Conservation (phyloP, 2,329 filamentous ascomycete genomes). For the Diplodia mutila region DNA sequence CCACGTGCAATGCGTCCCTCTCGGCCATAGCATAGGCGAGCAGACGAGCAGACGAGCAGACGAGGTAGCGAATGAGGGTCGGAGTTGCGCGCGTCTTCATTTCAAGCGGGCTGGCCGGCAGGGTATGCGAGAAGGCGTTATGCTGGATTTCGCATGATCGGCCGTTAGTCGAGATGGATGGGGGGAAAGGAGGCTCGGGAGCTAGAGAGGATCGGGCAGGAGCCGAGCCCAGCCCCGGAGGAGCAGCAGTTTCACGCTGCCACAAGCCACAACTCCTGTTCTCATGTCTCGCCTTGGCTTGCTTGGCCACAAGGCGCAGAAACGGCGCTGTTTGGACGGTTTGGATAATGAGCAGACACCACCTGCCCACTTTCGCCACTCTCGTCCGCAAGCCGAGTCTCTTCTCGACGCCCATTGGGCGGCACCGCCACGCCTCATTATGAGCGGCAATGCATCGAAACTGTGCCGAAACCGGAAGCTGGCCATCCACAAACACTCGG, state of each 20-base stretch:
- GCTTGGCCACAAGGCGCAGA: neutral
- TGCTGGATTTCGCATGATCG: neutral
- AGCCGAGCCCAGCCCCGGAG: no score
- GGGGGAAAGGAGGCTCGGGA: slow-evolving; percentile 7
- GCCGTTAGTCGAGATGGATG: slow-evolving; percentile 13
- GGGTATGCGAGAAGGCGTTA: no score
- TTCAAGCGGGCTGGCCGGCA: slow-evolving; percentile 1
- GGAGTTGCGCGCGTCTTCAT: neutral
- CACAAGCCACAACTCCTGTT: slow-evolving; percentile 9
- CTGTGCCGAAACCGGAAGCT: neutral
- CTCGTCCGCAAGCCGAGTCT: neutral
- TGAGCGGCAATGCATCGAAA: neutral
- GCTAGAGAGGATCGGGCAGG: slow-evolving; percentile 1
- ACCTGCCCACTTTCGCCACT: neutral
- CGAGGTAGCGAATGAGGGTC: neutral
- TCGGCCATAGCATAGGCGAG: neutral
- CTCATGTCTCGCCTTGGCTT: neutral
- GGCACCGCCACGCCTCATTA: slow-evolving; percentile 12
- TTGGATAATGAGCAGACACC: neutral
- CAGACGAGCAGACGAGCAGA: neutral
- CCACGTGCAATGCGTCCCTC: slow-evolving; percentile 5
- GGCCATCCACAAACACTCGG: neutral
- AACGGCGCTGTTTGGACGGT: neutral
- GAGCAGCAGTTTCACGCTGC: slow-evolving; percentile 1
- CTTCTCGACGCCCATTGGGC: neutral